Percentiles rank a stretch among this genome's conserved stretches.
These are phyloP conservation scores for Xylaria sp. DNA, from an alignment of 2,329 filamentous ascomycete genomes.

Conservation along the genomic window DNA sequence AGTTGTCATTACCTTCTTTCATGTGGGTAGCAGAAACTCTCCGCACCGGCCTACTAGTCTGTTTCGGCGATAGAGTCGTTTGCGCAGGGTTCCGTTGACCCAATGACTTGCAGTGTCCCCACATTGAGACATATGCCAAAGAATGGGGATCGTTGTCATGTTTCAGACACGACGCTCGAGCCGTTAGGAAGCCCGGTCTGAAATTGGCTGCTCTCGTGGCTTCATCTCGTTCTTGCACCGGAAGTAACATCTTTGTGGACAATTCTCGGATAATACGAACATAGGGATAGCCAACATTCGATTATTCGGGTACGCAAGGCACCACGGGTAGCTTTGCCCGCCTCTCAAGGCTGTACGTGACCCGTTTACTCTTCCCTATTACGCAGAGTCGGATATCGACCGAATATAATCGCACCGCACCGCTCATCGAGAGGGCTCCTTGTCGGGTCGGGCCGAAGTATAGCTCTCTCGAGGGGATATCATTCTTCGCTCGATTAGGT, in stretches of 20 bases:
- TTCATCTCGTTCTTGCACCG: slow-evolving; percentile 21
- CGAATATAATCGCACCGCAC: slow-evolving; percentile 5
- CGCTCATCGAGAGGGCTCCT: slow-evolving; percentile 18
- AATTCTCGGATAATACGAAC: not conserved
- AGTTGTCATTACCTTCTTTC: slow-evolving; percentile 48
- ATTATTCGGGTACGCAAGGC: not conserved
- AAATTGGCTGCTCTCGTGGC: slow-evolving; percentile 1
- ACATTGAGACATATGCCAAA: slow-evolving; percentile 42
- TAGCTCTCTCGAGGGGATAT: slow-evolving; percentile 2
- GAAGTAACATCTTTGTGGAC: not conserved
- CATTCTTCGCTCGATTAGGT: slow-evolving; percentile 26
- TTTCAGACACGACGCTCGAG: slow-evolving; percentile 43
- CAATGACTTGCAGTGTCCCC: slow-evolving; percentile 47
- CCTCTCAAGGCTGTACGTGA: slow-evolving; percentile 4
- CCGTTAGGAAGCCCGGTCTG: slow-evolving; percentile 39
- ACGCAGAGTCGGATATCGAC: slow-evolving; percentile 13
- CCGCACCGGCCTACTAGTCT: slow-evolving; percentile 34
- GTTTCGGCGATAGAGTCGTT: slow-evolving; percentile 49
- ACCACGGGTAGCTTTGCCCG: not conserved
- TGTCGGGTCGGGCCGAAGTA: slow-evolving; percentile 35
- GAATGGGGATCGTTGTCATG: slow-evolving; percentile 41
- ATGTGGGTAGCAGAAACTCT: slow-evolving; percentile 34
- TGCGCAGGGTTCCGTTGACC: slow-evolving; percentile 56
- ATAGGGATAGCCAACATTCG: not conserved
- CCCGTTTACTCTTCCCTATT: slow-evolving; percentile 1